Base-by-base conservation (phyloP, 2,329 filamentous ascomycete species). In the Phaeosphaeria sp. region DNA sequence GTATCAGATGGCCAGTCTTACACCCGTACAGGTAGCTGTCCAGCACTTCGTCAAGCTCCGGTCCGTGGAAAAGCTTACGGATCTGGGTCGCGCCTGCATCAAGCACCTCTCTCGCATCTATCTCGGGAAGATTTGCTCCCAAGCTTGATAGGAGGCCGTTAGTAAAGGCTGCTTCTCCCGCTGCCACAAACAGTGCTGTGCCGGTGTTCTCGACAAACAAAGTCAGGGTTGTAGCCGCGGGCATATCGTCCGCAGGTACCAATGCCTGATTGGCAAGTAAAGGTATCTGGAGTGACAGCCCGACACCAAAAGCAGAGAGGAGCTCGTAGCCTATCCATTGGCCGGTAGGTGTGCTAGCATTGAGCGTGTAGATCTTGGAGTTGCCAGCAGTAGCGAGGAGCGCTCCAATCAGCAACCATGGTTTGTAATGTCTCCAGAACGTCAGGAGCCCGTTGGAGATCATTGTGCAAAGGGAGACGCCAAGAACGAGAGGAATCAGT, bases 321-420 rank as follows among this genome's bases (percentile, higher is more conserved):
- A 80, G 71, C 53, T 84, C 80, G 65, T 79, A 84, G 8, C 82
- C 82, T 21, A 83, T 78, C 82, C 81, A 84, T 30, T 75, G 69
- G 2, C 62, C 70, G 0, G 71, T 68, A 0, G 75, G 61, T 3
- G 80, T 79, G 36, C 65, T 61, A 1, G 77, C 65, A 18, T 75
- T 68, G 2, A 81, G 72, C 0, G 81, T 51, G 74, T 80, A 69
- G 3, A 73, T 70, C 22, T 46, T 63, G 2, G 52, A 8, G 20
- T 66, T 58, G 2, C 72, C 72, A 3, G 58, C 62, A 3, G 67
- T 59, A 0, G 55, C 61, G 5, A 72, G 49, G 1, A 70, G 24
- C 3, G 76, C 64, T 11, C 74, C 71, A 8, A 72, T n/a, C 13
- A 76, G 59, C 33, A 81, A 70, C 60, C 81, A 80, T 3, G 78